Conservation (phyloP, 2,329 filamentous ascomycete genomes). For the Arthroderma sp. region DNA sequence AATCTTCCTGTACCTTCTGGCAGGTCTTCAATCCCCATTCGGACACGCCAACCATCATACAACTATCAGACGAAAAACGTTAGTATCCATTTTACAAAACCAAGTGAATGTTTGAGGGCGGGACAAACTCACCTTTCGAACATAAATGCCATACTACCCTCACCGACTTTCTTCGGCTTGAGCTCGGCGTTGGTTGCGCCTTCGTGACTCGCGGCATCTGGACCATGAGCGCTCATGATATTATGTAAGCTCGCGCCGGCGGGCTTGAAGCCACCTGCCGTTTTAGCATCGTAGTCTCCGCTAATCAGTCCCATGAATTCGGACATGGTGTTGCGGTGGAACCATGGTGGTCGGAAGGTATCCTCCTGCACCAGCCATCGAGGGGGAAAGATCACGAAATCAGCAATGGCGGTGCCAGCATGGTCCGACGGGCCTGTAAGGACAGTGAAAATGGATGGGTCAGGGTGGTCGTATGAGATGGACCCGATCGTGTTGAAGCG, state of each 20-base stretch:
- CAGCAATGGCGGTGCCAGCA: conserved; percentile 50
- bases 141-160: conserved; percentile 53
- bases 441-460: conserved; percentile 65
- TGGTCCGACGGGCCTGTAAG: conserved; percentile 47
- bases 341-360: conserved; percentile 51
- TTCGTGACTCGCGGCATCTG: conserved; percentile 45
- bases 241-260: conserved; percentile 55
- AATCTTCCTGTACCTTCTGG: conserved; percentile 57
- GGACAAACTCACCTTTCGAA: conserved; percentile 41
- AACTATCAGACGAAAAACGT: conserved; percentile 26
- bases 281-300: conserved; percentile 50
- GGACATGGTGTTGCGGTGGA: conserved; percentile 53
- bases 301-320: conserved; percentile 55
- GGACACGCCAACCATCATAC: conserved; percentile 58
- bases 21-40: conserved; percentile 62
- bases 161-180: conserved; percentile 45
- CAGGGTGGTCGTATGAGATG: conserved; percentile 64
- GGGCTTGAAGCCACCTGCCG: conserved; percentile 46
- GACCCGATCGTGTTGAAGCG: conserved; percentile 64
- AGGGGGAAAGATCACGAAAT: conserved; percentile 55
- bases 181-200: conserved; percentile 43
- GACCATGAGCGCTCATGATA: conserved; percentile 58
- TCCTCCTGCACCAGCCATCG: conserved; percentile 51
- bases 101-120: not conserved
- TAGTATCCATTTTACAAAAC: too few species aligned